Evolutionary conservation across 2,329 filamentous ascomycete genomes (phyloP).

Genomic region (Cladorrhinum sp.): DNA sequence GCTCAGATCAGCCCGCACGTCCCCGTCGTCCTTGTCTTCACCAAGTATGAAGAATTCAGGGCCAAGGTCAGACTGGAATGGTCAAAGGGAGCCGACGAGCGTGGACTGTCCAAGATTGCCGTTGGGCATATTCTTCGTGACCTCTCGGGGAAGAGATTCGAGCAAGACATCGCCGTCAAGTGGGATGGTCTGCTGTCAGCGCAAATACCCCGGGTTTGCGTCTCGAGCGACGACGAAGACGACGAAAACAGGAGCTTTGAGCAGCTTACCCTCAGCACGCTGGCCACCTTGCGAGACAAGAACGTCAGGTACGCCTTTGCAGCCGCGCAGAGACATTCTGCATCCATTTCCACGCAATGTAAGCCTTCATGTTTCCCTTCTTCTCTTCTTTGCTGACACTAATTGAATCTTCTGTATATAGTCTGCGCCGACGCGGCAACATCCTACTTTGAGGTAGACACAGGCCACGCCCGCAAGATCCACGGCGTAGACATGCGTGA

Average conservation of each 20-base stretch:
- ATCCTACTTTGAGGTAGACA: slow-evolving; percentile 26
- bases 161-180: slow-evolving; percentile 21
- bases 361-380: neutral
- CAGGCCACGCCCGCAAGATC: slow-evolving; percentile 26
- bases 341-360: slow-evolving; percentile 26
- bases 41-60: slow-evolving; percentile 29
- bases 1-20: slow-evolving; percentile 14
- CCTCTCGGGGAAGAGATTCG: slow-evolving; percentile 22
- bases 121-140: slow-evolving; percentile 27
- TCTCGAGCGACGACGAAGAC: slow-evolving; percentile 20
- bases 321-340: slow-evolving; percentile 25
- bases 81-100: slow-evolving; percentile 19
- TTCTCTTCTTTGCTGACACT: neutral
- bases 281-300: slow-evolving; percentile 18
- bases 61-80: slow-evolving; percentile 23
- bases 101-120: slow-evolving; percentile 24
- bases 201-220: slow-evolving; percentile 19
- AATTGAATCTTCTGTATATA: neutral
- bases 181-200: slow-evolving; percentile 21
- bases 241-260: slow-evolving; percentile 20
- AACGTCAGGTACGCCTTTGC: slow-evolving; percentile 24
- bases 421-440: slow-evolving; percentile 24
- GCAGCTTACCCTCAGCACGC: slow-evolving; percentile 18
- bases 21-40: slow-evolving; percentile 25
- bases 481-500: slow-evolving; percentile 26